Evolutionary conservation across 441 rosid species (phyloP).

Genomic region (Gossypium lobatum): DNA sequence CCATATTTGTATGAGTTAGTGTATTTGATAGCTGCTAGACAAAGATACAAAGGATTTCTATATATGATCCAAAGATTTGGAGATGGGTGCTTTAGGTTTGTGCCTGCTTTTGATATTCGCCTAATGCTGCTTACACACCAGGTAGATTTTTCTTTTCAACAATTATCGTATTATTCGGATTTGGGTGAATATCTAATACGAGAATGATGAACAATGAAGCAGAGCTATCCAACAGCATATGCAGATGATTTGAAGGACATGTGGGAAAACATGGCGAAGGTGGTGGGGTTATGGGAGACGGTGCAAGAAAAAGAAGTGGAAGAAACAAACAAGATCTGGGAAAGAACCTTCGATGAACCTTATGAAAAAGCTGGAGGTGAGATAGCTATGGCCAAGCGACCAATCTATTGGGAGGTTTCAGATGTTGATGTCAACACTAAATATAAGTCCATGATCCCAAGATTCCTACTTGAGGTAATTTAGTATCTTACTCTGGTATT

Average conservation of each 20-base stretch:
- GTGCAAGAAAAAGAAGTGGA: conserved; percentile 46
- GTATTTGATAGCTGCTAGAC: conserved; percentile 63
- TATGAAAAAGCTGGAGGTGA: conserved; percentile 79
- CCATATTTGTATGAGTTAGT: conserved; percentile 64
- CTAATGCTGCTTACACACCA: conserved; percentile 79
- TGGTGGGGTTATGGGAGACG: conserved; percentile 39
- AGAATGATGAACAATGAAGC: conserved; percentile 20
- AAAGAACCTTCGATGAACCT: conserved; percentile 58
- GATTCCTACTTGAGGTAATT: conserved; percentile 68
- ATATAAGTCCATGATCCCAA: conserved; percentile 66
- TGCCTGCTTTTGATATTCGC: conserved; percentile 62
- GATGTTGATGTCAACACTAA: conserved; percentile 58
- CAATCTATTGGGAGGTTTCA: conserved; percentile 59
- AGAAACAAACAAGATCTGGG: conserved; percentile 59
- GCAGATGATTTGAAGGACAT: conserved; percentile 59
- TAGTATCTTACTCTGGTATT: too few relatives aligned
- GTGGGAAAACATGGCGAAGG: conserved; percentile 39
- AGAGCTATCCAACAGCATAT: conserved; percentile 79
- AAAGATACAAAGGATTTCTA: conserved; percentile 72
- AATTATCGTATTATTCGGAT: background rate
- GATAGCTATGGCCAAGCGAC: conserved; percentile 27
- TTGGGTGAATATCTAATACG: too few relatives aligned
- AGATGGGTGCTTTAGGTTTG: conserved; percentile 38
- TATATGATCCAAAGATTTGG: conserved; percentile 39
- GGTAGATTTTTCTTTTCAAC: conserved; percentile 31